Conservation (phyloP, 495 filamentous ascomycete genomes). For the Xylaria flabelliformis region DNA sequence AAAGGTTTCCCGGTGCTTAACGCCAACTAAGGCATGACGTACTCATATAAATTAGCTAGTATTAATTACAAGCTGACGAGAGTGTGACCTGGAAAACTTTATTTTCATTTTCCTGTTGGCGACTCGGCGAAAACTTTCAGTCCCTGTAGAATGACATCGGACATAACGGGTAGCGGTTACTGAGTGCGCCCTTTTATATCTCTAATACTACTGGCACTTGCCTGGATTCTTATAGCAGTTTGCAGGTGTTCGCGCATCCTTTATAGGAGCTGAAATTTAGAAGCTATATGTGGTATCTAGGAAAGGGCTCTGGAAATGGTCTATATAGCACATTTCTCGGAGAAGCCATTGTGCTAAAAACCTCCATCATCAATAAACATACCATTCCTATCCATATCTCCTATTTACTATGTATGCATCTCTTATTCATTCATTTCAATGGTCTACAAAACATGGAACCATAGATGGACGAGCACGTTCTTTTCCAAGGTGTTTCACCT, state of each 20-base stretch:
- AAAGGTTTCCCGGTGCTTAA: neutral
- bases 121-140: neutral
- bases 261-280: neutral
- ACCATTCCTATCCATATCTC: neutral
- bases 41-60: neutral
- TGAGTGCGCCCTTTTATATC: neutral
- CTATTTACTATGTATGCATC: neutral
- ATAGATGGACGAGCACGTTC: neutral
- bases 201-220: neutral
- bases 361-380: neutral
- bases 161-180: neutral
- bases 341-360: neutral
- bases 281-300: neutral
- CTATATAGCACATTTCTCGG: neutral
- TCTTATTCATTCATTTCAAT: no score
- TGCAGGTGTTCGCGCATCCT: neutral
- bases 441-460: neutral
- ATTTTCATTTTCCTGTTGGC: neutral
- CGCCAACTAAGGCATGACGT: neutral
- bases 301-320: neutral
- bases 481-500: neutral
- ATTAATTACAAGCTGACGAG: neutral
- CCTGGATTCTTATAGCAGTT: neutral
- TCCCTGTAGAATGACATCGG: neutral
- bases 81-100: neutral